These are phyloP conservation scores for Arachnomyces sp. DNA, from an alignment of 2,329 filamentous ascomycete genomes.

Conservation along the genomic window DNA sequence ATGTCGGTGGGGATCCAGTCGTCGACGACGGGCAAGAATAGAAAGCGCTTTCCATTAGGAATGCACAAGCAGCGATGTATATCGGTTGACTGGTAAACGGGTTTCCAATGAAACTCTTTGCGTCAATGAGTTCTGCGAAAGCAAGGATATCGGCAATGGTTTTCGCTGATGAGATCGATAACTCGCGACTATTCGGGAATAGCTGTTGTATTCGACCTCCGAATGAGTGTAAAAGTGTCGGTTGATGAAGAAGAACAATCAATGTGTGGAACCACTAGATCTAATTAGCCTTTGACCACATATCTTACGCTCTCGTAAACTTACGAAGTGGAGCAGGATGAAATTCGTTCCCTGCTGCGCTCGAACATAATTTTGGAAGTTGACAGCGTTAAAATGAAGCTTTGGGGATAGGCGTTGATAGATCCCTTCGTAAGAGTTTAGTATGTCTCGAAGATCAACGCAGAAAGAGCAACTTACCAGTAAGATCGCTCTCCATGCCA, in stretches of 20 bases:
- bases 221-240: slow-evolving; percentile 71
- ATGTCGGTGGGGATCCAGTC: slow-evolving; percentile 44
- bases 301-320: slow-evolving; percentile 6
- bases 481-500: slow-evolving; percentile 74
- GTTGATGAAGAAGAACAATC: slow-evolving; percentile 77
- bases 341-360: slow-evolving; percentile 78
- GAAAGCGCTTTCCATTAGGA: slow-evolving; percentile 71
- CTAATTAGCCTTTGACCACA: slow-evolving; percentile 14
- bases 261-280: slow-evolving; percentile 69
- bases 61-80: slow-evolving; percentile 83
- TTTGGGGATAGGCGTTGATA: slow-evolving; percentile 67
- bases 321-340: slow-evolving; percentile 65
- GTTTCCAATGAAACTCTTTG: slow-evolving; percentile 77
- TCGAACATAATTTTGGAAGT: slow-evolving; percentile 78
- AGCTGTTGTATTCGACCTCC: slow-evolving; percentile 61
- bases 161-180: slow-evolving; percentile 81
- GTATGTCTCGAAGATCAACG: neutral
- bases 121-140: slow-evolving; percentile 77
- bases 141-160: slow-evolving; percentile 83
- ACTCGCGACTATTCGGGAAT: slow-evolving; percentile 68
- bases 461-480: slow-evolving; percentile 40
- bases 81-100: slow-evolving; percentile 86
- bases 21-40: slow-evolving; percentile 59
- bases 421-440: slow-evolving; percentile 32
- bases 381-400: slow-evolving; percentile 74